phyloP scores from a whole-genome alignment of 305 asterid genomes.

The Solanum hybrid region DNA sequence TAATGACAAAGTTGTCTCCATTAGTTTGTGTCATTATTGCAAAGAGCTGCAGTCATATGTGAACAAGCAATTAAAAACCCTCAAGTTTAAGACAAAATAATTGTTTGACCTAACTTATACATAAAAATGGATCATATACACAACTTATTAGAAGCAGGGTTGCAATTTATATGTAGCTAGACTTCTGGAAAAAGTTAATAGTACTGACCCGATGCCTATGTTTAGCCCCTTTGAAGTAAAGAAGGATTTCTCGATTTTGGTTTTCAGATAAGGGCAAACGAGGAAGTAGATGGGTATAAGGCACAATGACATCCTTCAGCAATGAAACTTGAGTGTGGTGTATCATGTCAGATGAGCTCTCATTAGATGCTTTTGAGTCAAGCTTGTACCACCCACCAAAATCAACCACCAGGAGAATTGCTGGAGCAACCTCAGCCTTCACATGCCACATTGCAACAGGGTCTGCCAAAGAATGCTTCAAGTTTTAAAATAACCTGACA shows the following conservation, averaged over 20 bases:
- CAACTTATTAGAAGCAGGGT: neutral
- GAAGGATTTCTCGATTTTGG: slow-evolving; percentile 48
- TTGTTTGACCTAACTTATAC: neutral
- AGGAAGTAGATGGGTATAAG: slow-evolving; percentile 87
- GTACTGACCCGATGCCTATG: slow-evolving; percentile 87
- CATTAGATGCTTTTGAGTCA: slow-evolving; percentile 49
- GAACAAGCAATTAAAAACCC: neutral
- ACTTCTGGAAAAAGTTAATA: neutral
- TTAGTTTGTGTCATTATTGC: neutral
- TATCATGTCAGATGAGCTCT: slow-evolving; percentile 45
- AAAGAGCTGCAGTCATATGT: neutral
- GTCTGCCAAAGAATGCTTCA: slow-evolving; percentile 99
- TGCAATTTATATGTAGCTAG: neutral
- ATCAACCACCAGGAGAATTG: slow-evolving; percentile 85
- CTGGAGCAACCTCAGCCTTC: slow-evolving; percentile 77
- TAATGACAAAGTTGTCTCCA: neutral
- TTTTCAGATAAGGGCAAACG: slow-evolving; percentile 47
- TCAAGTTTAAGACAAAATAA: neutral
- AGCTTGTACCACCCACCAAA: slow-evolving; percentile 87
- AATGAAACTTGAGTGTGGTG: slow-evolving; percentile 84
- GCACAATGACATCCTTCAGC: slow-evolving; percentile 84
- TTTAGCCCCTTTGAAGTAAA: slow-evolving; percentile 94
- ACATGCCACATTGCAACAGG: slow-evolving; percentile 97
- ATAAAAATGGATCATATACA: neutral
- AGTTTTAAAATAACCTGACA: slow-evolving; percentile 86